Percentiles rank a stretch among this genome's conserved stretches.
These are phyloP conservation scores for Gigaspora rosea DNA, from an alignment of 192 early-diverging fungal genomes.

Conservation along the genomic window DNA sequence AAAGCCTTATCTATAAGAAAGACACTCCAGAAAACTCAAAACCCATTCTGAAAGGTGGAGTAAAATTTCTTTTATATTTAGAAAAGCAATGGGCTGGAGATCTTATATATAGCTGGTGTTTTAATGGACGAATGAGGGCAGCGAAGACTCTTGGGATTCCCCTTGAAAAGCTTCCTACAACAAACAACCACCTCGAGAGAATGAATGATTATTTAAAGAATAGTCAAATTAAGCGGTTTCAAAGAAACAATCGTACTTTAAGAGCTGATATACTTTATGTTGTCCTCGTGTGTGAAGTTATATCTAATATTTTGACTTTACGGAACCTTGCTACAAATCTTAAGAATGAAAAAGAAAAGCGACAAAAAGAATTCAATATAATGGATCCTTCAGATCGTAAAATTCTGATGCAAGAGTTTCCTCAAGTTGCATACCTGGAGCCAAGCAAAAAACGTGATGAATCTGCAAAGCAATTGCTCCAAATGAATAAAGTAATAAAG, in stretches of 20 bases:
- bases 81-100: background rate
- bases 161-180: background rate
- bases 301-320: too few species aligned
- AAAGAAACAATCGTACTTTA: background rate
- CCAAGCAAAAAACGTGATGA: too few species aligned
- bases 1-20: too few species aligned
- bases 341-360: too few species aligned
- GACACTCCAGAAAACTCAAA: background rate
- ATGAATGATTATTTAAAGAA: background rate
- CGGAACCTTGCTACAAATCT: too few species aligned
- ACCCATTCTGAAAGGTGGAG: background rate
- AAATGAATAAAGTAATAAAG: too few species aligned
- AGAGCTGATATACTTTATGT: background rate
- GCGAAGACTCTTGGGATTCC: background rate
- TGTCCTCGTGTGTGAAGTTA: too few species aligned
- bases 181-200: constrained; percentile 9
- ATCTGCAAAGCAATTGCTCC: too few species aligned
- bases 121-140: background rate
- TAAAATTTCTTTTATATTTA: background rate
- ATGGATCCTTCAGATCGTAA: too few species aligned
- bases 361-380: too few species aligned
- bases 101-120: background rate
- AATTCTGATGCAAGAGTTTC: too few species aligned
- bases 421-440: too few species aligned
- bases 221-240: background rate